Base-by-base conservation (phyloP, 768 basidiomycete species). In the Pleurotus ostreatus region DNA sequence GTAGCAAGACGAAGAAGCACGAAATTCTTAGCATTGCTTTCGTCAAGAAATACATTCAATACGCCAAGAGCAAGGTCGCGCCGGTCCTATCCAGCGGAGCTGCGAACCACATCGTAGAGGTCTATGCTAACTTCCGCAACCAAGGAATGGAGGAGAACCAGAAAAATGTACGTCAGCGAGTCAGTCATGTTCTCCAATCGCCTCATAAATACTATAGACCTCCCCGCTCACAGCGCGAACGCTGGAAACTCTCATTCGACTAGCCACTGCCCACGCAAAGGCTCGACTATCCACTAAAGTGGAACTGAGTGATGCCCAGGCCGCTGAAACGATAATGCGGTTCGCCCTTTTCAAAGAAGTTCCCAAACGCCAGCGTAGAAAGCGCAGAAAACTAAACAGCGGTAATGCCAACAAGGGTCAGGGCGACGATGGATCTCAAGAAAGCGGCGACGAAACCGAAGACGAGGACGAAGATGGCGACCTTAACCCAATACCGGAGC, bases 291-390 rank as follows among this genome's bases (percentile, higher is more conserved):
- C 94, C 6, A 57, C 82, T 44, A 89, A 89, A 61, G 92, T 99
- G 9, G 85, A 92, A 64, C 82, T 88, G 66, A 74, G 76, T 2
- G 97, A 99, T 73, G 94, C 97, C 15, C 80, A 78, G 62, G 87
- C 88, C 41, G 97, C 97, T 2, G 94, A 99, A 69, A 88, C 88
- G 65, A 96, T 98, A 67, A 86, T 99, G 70, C 89, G 95, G 18
- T 99, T 94, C 71, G 97, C 97, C 4, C 82, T 99, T 34, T 99
- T 94, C 83, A 96, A 95, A 67, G 96, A 99, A 70, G 96, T 99
- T 15, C 82, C 92, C 46, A 92, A 89, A 68, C 84, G 92, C 54
- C 77, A 79, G 57, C 81, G 84, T 60, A 75, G 85, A 59, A 97
- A 96, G 79, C 90, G 92, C 74, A 82, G 91, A 66, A 94, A 90